Evolutionary conservation across 768 basidiomycete genomes (phyloP).

Genomic region (Russula lepida): DNA sequence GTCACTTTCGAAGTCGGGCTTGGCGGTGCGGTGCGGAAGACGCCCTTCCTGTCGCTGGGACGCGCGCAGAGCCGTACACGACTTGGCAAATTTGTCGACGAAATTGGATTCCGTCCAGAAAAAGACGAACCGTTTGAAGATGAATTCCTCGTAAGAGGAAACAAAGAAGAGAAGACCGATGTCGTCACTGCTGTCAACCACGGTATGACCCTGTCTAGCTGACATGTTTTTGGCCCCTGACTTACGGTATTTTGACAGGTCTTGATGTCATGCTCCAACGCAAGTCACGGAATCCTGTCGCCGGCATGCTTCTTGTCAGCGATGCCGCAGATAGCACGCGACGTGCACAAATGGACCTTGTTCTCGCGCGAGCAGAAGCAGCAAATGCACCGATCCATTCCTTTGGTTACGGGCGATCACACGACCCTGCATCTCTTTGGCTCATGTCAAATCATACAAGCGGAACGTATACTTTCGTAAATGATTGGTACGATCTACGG

Average conservation of each 20-base stretch:
- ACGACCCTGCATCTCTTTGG: constrained; percentile 97
- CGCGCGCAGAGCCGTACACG: constrained; percentile 59
- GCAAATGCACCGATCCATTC: constrained; percentile 96
- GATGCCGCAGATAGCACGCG: constrained; percentile 89
- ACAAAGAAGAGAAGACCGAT: constrained; percentile 90
- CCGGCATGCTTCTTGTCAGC: constrained; percentile 88
- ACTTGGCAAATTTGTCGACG: constrained; percentile 72
- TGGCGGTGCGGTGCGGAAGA: constrained; percentile 78
- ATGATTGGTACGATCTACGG: constrained; percentile 95
- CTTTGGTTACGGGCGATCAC: constrained; percentile 92
- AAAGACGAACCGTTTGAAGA: constrained; percentile 31
- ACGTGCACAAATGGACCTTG: constrained; percentile 96
- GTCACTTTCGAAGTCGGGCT: constrained; percentile 90
- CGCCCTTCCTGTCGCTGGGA: constrained; percentile 80
- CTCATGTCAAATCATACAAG: constrained; percentile 97
- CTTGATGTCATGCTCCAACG: constrained; percentile 91
- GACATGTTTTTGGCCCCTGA: not conserved
- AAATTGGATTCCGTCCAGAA: constrained; percentile 40
- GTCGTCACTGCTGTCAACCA: constrained; percentile 99
- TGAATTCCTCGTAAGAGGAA: constrained; percentile 57
- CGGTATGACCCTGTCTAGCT: constrained; percentile 36
- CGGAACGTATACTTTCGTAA: constrained; percentile 96
- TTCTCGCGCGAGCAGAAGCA: constrained; percentile 92
- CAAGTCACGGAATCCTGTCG: constrained; percentile 81
- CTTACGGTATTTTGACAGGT: not conserved